Percentiles rank a stretch among this genome's conserved stretches.
phyloP scores from a whole-genome alignment of 2,329 filamentous ascomycete genomes.

The Fusarium nisikadoi region DNA sequence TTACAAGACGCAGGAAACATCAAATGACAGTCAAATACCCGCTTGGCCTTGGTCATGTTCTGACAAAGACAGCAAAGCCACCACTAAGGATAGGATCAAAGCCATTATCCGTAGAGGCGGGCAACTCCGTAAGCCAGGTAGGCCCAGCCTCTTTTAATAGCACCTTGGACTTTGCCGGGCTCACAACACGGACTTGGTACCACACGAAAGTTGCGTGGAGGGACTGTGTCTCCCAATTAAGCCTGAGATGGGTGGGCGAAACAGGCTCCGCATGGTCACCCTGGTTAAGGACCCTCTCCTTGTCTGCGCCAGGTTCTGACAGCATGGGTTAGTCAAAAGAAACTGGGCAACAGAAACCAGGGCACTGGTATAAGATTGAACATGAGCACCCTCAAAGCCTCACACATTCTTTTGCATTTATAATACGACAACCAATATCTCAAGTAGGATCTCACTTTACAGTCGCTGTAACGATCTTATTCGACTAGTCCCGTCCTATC shows the following conservation, averaged over 20 bases:
- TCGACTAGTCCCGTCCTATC: neutral
- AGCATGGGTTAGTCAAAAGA: slow-evolving; percentile 40
- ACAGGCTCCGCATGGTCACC: slow-evolving; percentile 33
- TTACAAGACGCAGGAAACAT: neutral
- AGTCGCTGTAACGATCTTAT: neutral
- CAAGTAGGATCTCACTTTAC: neutral
- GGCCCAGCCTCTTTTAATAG: slow-evolving; percentile 17
- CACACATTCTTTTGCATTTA: slow-evolving; percentile 2
- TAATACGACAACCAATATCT: slow-evolving; percentile 3
- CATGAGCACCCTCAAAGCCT: slow-evolving; percentile 22
- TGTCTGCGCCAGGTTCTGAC: slow-evolving; percentile 35
- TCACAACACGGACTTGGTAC: neutral
- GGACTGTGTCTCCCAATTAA: slow-evolving; percentile 8
- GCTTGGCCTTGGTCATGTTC: slow-evolving; percentile 18
- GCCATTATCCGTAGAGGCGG: slow-evolving; percentile 3
- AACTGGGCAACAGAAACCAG: slow-evolving; percentile 43
- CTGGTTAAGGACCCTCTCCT: slow-evolving; percentile 34
- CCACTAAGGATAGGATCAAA: slow-evolving; percentile 12
- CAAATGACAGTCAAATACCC: slow-evolving; percentile 3
- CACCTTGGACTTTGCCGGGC: neutral
- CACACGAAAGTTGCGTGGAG: slow-evolving; percentile 22
- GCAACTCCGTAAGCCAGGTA: slow-evolving; percentile 1
- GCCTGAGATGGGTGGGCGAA: slow-evolving; percentile 37
- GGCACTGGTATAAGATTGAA: slow-evolving; percentile 42
- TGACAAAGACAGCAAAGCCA: slow-evolving; percentile 28